Base-by-base conservation (phyloP, 2,329 filamentous ascomycete species). In the Alternaria metachromatica region DNA sequence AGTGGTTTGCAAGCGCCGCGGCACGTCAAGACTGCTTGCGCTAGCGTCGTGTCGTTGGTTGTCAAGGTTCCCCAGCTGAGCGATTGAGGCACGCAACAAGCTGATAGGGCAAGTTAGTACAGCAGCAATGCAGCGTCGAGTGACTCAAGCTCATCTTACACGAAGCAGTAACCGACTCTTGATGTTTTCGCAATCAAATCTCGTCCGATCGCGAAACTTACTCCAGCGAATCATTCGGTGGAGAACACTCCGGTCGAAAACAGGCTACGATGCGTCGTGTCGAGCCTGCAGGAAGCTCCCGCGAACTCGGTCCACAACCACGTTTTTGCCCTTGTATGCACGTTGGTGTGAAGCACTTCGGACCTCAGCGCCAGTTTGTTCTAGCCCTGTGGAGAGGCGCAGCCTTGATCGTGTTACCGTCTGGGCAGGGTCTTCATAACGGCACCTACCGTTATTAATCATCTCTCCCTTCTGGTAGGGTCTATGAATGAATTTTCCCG, bases 301-400 rank as follows among this genome's bases (percentile, higher is more conserved):
- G 56, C 30, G 20, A 48, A 26, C 60, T 50, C 23, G 43, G 26
- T 25, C 56, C 60, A 55, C 56, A 63, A 30, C 60, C 60, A 60
- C 56, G 44, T 41, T 50, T 60, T 55, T 28, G 18, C 23, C 26
- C 25, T 15, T 50, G 20, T 21, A n/a, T 41, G 33, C 49, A 55
- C n/a, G 43, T 43, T 26, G 46, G 54, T 6, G 25, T 26, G 21
- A 15, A 10, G 28, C 43, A 53, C 7, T 11, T 26, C 49, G 59
- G 53, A 51, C 26, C 20, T 28, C 54, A 51, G 46, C 33, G 54
- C 59, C 49, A 11, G 59, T 54, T 20, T 12, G 44, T 49, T 59
- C 60, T 45, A 33, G 25, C 30, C 30, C 30, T 43, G 57, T 37
- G 49, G 49, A 43, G 41, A 37, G 28, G 33, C 21, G 44, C 48